Base-by-base conservation (phyloP, 495 filamentous ascomycete genomes). In the Penicillium crystallinum region DNA sequence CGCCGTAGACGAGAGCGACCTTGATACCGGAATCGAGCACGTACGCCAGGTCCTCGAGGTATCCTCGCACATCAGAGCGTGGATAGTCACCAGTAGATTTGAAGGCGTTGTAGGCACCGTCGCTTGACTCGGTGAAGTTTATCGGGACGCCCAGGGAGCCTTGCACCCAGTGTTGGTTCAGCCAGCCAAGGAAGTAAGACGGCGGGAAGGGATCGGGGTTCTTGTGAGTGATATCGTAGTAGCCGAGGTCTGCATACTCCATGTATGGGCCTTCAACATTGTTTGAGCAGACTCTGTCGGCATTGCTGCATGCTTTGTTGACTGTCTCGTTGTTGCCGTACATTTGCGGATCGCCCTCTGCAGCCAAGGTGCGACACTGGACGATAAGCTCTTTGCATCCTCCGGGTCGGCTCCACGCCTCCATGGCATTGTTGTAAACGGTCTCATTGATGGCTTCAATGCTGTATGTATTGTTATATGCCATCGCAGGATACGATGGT, bases 391-490 rank as follows among this genome's bases (percentile, higher is more conserved):
- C 85, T 22, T 81, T 67, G 62, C 85, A 88, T 46, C 86, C 86
- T 4, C 77, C 82, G 0, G 72, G 60, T 39, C 69, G 70, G 48
- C 75, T 72, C 59, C 68, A 79, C 4, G 70, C 70, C 12, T 82
- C 52, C 44, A 81, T 67, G 25, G 73, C 69, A 8, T 55, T 48
- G n/a, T 76, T 57, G 49, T 79, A 82, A 12, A 73, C 58, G 30
- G 68, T 78, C 25, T 77, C 62, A 57, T 81, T 86, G 59, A 89
- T 79, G 0, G 82, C 73, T 49, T 82, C 61, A 23, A 91, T 78
- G 8, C 81, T 82, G 57, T 90, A 95, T 4, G 87, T 86, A 59
- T 93, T 95, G 67, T 84, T 83, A 41, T 81, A 75, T 12, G 85
- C 84, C 65, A 89, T 84, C 14, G 76, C 63, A 2, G 85, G 79